These are phyloP conservation scores for Suillus cothurnatus DNA, from an alignment of 768 basidiomycete species.

Conservation along the genomic window DNA sequence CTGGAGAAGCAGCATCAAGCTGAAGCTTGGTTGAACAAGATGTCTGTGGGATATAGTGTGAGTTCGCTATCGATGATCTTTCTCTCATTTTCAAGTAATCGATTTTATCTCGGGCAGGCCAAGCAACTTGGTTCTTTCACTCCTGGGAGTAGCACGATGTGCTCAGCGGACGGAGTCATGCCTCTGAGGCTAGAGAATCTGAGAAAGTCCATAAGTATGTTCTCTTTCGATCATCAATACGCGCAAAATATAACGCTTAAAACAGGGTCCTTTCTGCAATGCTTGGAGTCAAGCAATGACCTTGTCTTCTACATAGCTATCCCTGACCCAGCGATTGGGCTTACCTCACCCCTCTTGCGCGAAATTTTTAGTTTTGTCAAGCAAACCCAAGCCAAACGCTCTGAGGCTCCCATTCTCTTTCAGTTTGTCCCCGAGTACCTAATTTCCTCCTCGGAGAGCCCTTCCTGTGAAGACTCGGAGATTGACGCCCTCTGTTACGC, in stretches of 20 bases:
- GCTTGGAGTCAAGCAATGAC: slow-evolving; percentile 31
- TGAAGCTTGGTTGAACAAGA: slow-evolving; percentile 59
- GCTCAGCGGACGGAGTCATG: slow-evolving; percentile 57
- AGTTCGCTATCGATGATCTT: slow-evolving; percentile 23
- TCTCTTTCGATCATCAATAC: background rate
- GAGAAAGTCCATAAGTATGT: slow-evolving; percentile 64
- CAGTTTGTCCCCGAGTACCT: slow-evolving; percentile 75
- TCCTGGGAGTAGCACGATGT: slow-evolving; percentile 50
- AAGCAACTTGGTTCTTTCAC: slow-evolving; percentile 61
- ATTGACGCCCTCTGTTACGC: slow-evolving; percentile 58
- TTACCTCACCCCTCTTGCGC: slow-evolving; percentile 68
- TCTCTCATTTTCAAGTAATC: slow-evolving; percentile 8
- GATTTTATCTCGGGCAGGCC: slow-evolving; percentile 42
- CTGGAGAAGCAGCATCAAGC: slow-evolving; percentile 49
- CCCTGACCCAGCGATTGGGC: slow-evolving; percentile 59
- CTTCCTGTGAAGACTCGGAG: slow-evolving; percentile 42
- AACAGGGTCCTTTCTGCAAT: slow-evolving; percentile 8
- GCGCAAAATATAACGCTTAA: background rate
- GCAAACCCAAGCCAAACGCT: slow-evolving; percentile 51
- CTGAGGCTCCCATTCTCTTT: slow-evolving; percentile 56
- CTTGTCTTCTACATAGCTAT: slow-evolving; percentile 71
- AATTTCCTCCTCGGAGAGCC: slow-evolving; percentile 50
- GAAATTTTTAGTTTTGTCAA: slow-evolving; percentile 67
- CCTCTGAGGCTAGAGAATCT: slow-evolving; percentile 70
- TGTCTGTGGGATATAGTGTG: slow-evolving; percentile 62